Conservation (phyloP, 2,329 filamentous ascomycete species). For the Venturia nashicola region DNA sequence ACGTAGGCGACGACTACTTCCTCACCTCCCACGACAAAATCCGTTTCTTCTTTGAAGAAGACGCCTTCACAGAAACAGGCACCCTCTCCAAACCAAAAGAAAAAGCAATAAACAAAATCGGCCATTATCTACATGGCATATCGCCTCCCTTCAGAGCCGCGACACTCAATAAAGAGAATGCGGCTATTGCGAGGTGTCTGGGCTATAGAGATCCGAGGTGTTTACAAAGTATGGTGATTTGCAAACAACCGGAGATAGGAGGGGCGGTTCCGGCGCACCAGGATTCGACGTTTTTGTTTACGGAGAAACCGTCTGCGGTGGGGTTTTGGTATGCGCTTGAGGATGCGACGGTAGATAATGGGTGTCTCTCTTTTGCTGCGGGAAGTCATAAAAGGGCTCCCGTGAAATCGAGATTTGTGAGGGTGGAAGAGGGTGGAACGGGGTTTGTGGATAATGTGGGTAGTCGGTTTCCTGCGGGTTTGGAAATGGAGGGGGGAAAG, state of each 20-base stretch:
- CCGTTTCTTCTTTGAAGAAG: slow-evolving; percentile 92
- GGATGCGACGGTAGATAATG: slow-evolving; percentile 77
- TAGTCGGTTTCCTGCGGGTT: slow-evolving; percentile 44
- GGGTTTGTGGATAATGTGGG: slow-evolving; percentile 52
- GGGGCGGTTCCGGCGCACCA: slow-evolving; percentile 85
- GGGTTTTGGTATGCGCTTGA: slow-evolving; percentile 98
- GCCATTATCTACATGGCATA: slow-evolving; percentile 37
- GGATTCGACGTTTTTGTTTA: slow-evolving; percentile 87
- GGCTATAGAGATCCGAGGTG: slow-evolving; percentile 65
- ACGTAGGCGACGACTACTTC: slow-evolving; percentile 94
- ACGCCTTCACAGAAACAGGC: slow-evolving; percentile 60
- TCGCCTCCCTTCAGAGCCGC: slow-evolving; percentile 36
- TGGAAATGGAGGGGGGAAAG: slow-evolving; percentile 24
- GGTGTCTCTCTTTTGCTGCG: slow-evolving; percentile 74
- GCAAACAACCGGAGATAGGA: slow-evolving; percentile 94
- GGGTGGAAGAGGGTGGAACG: slow-evolving; percentile 35
- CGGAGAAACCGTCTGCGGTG: slow-evolving; percentile 73
- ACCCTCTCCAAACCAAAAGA: slow-evolving; percentile 66
- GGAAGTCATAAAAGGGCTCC: slow-evolving; percentile 68
- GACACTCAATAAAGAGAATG: slow-evolving; percentile 42
- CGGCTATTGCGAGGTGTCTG: slow-evolving; percentile 54
- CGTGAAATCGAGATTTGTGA: slow-evolving; percentile 63
- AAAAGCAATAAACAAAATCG: slow-evolving; percentile 64
- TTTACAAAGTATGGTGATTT: slow-evolving; percentile 95
- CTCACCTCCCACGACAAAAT: slow-evolving; percentile 80